Evolutionary conservation across 208 protist genomes (phyloP).

Genomic region (Tritrichomonas foetus): DNA sequence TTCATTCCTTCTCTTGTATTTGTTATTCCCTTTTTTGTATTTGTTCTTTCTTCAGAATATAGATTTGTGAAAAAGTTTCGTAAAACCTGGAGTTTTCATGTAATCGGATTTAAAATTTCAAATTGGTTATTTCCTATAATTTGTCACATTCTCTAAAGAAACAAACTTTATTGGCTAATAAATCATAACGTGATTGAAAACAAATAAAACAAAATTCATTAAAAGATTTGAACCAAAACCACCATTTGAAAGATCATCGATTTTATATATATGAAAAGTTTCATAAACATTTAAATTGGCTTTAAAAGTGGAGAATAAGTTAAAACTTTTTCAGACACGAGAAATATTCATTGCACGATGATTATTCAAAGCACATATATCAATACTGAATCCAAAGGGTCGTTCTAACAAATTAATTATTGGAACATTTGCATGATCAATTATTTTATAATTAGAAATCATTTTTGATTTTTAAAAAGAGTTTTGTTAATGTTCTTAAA

Average conservation of each 20-base stretch:
- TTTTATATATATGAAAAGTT: neutral
- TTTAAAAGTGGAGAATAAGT: neutral
- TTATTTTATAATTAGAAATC: neutral
- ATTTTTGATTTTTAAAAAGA: neutral
- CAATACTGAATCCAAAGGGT: neutral
- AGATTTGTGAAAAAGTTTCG: no score
- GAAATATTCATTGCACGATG: neutral
- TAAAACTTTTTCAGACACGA: neutral
- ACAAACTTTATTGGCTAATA: neutral
- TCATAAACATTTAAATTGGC: neutral
- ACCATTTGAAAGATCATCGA: neutral
- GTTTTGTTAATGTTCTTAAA: neutral
- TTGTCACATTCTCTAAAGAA: no score
- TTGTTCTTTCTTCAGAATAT: no score
- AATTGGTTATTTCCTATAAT: no score
- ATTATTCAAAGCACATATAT: neutral
- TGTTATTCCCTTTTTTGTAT: no score
- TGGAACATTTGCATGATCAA: neutral
- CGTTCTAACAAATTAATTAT: neutral
- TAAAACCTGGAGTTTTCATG: no score
- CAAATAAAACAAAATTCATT: constrained; percentile 1
- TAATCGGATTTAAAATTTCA: no score
- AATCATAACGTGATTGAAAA: neutral
- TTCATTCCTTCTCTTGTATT: no score
- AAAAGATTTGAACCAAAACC: constrained; percentile 38